These are phyloP conservation scores for Paecilomyces fulvus DNA, from an alignment of 2,329 filamentous ascomycete species.

Conservation along the genomic window DNA sequence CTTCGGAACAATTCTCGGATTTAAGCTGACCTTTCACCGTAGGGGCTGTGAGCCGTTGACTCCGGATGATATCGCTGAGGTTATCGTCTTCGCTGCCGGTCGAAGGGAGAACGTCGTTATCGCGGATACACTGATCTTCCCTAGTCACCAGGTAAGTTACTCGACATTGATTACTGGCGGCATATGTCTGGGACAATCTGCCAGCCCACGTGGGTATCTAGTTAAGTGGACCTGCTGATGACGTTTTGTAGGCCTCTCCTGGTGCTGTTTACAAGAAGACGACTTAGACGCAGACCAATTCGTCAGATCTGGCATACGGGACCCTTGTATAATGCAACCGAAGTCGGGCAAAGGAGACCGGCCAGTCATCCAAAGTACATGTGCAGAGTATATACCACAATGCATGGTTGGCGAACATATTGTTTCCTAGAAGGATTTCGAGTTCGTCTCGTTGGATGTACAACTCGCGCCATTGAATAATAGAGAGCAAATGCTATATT, in stretches of 20 bases:
- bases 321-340: not conserved
- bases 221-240: not conserved
- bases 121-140: constrained; percentile 79
- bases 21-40: constrained; percentile 1
- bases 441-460: not conserved
- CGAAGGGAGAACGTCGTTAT: constrained; percentile 84
- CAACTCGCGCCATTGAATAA: not conserved
- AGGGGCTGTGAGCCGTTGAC: constrained; percentile 75
- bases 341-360: not conserved
- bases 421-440: not conserved
- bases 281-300: not conserved
- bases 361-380: too few relatives aligned
- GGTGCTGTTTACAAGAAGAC: not conserved
- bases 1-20: constrained; percentile 1
- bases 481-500: not conserved
- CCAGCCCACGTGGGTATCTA: not conserved
- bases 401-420: not conserved
- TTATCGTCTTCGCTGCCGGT: constrained; percentile 76
- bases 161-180: not conserved
- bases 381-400: too few relatives aligned
- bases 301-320: too few relatives aligned
- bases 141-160: constrained; percentile 73
- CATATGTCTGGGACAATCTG: not conserved
- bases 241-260: not conserved
- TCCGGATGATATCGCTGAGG: constrained; percentile 82